Percentiles rank a stretch among this genome's conserved stretches.
phyloP scores from a whole-genome alignment of 768 basidiomycete genomes.

The Tylopilus balloui region DNA sequence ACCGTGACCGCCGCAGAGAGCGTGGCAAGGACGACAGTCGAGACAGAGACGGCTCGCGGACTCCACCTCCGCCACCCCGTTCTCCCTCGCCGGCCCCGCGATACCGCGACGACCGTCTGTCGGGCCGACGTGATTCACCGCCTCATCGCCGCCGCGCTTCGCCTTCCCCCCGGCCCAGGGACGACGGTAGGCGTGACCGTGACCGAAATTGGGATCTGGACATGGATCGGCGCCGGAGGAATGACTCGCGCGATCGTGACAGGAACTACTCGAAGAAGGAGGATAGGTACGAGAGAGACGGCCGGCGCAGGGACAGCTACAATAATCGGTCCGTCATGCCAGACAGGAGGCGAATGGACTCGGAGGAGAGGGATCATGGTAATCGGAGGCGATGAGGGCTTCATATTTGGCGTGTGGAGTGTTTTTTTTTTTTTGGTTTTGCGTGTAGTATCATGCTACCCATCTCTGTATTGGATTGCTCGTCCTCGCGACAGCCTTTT shows the following conservation, averaged over 20 bases:
- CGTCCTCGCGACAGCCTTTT: background rate
- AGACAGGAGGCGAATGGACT: constrained; percentile 18
- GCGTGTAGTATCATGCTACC: constrained; percentile 5
- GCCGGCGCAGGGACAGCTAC: constrained; percentile 17
- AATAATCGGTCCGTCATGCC: constrained; percentile 26
- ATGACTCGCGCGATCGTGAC: constrained; percentile 25
- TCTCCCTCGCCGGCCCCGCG: constrained; percentile 28
- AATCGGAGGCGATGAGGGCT: constrained; percentile 21
- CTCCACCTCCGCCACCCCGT: constrained; percentile 32
- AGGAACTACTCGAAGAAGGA: constrained; percentile 17
- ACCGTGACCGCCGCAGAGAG: constrained; percentile 19
- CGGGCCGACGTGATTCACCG: constrained; percentile 24
- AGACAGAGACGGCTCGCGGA: constrained; percentile 32
- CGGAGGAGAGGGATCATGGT: constrained; percentile 22
- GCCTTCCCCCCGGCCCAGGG: constrained; percentile 22
- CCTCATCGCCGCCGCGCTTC: constrained; percentile 21
- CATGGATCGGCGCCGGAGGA: constrained; percentile 23
- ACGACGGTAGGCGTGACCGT: constrained; percentile 18
- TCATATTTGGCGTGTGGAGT: background rate
- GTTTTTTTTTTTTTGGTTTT: background rate
- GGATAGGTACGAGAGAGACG: constrained; percentile 22
- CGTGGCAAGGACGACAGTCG: constrained; percentile 19
- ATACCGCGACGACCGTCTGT: constrained; percentile 21
- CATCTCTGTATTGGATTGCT: background rate
- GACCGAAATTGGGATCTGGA: constrained; percentile 22